Percentiles rank a stretch among this genome's conserved stretches.
Evolutionary conservation across 208 protist species (phyloP).

Genomic region (Leishmania guyanensis): DNA sequence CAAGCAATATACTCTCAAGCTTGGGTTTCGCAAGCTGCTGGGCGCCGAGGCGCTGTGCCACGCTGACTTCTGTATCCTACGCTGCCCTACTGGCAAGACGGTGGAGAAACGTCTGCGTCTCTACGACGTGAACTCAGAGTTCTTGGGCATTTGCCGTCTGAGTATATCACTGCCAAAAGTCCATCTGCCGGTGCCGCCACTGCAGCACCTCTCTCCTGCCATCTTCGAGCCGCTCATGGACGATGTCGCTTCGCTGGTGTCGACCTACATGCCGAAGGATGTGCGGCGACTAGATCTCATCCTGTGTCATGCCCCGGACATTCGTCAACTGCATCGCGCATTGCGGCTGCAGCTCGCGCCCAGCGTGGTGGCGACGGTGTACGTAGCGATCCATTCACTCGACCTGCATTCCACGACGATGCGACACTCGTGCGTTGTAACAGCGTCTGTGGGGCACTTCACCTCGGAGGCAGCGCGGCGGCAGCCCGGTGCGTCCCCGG

Average conservation of each 20-base stretch:
- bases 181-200: constrained; percentile 14
- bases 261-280: constrained; percentile 70
- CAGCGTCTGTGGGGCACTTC: constrained; percentile 36
- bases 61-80: constrained; percentile 65
- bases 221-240: constrained; percentile 61
- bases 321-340: constrained; percentile 46
- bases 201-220: constrained; percentile 19
- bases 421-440: constrained; percentile 30
- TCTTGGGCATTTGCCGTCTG: constrained; percentile 60
- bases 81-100: constrained; percentile 35
- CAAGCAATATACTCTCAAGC: constrained; percentile 55
- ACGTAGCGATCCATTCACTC: constrained; percentile 51
- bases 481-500: constrained; percentile 15
- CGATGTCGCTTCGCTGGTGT: constrained; percentile 69
- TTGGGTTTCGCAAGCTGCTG: constrained; percentile 38
- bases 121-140: constrained; percentile 55
- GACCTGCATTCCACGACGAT: constrained; percentile 32
- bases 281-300: constrained; percentile 54
- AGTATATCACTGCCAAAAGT: constrained; percentile 42
- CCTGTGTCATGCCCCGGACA: constrained; percentile 43
- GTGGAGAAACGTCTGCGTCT: constrained; percentile 55
- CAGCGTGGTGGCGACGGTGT: constrained; percentile 66
- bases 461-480: constrained; percentile 33
- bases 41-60: constrained; percentile 42
- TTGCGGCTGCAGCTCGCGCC: constrained; percentile 70